Percentiles rank a stretch among this genome's conserved stretches.
These are phyloP conservation scores for Yamadazyma phyllophila DNA, from an alignment of 805 yeast genomes.

Conservation along the genomic window DNA sequence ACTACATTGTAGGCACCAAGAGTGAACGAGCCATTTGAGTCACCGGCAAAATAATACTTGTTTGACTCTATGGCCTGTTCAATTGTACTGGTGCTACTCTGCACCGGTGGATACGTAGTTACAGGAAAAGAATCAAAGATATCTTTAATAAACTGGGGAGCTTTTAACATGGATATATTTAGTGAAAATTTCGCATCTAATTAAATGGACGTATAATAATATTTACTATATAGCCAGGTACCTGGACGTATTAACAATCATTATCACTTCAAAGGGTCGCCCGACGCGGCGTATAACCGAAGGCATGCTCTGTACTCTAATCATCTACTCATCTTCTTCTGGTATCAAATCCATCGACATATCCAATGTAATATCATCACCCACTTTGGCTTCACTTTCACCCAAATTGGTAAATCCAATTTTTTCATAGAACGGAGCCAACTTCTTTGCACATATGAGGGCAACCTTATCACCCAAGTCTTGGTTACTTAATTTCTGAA, in stretches of 20 bases:
- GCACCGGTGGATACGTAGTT: conserved; percentile 36
- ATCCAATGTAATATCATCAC: conserved; percentile 61
- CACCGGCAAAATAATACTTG: conserved; percentile 14
- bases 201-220: neutral
- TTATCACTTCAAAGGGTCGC: no score
- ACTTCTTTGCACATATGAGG: conserved; percentile 65
- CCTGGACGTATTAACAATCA: neutral
- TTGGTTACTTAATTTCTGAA: conserved; percentile 86
- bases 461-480: conserved; percentile 77
- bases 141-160: conserved; percentile 42
- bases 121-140: conserved; percentile 56
- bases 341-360: conserved; percentile 46
- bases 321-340: conserved; percentile 35
- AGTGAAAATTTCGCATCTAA: conserved; percentile 1
- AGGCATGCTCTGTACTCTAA: neutral
- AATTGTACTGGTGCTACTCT: conserved; percentile 15
- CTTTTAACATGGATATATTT: conserved; percentile 12
- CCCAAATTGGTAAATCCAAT: conserved; percentile 79
- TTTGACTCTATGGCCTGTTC: conserved; percentile 16
- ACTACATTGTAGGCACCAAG: conserved; percentile 53
- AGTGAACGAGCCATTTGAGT: conserved; percentile 31
- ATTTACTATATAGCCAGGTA: neutral
- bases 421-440: conserved; percentile 75
- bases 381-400: conserved; percentile 56
- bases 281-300: neutral